Evolutionary conservation across 306 rosid species (phyloP).

Genomic region (Ceratonia siliqua): DNA sequence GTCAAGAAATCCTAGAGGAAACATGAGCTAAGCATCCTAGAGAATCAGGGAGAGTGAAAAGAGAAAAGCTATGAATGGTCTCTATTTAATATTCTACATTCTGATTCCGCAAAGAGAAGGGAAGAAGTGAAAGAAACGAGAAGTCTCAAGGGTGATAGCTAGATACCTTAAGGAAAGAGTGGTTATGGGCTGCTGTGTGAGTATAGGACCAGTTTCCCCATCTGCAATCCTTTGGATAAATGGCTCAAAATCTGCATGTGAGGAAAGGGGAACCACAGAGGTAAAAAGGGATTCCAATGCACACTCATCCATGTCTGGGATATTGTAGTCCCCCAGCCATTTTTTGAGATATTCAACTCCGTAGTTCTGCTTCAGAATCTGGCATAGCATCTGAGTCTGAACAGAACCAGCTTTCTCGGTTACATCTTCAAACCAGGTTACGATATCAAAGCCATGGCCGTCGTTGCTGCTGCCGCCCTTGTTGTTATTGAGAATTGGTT

Average conservation of each 20-base stretch:
- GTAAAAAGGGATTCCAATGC: conserved; percentile 63
- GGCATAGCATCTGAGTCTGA: conserved; percentile 57
- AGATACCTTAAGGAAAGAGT: conserved; percentile 67
- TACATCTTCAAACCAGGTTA: conserved; percentile 61
- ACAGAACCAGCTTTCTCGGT: conserved; percentile 45
- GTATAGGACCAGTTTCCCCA: conserved; percentile 58
- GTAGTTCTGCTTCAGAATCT: conserved; percentile 56
- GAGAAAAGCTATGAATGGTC: conserved; percentile 1
- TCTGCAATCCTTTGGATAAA: conserved; percentile 64
- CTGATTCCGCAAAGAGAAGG: conserved; percentile 33
- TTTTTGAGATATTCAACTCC: conserved; percentile 59
- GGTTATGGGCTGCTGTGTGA: conserved; percentile 61
- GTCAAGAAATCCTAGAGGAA: background rate
- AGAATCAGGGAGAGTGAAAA: background rate
- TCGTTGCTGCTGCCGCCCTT: conserved; percentile 13
- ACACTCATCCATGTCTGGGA: conserved; percentile 49
- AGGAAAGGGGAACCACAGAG: conserved; percentile 57
- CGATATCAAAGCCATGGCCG: conserved; percentile 35
- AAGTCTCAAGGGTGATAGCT: background rate
- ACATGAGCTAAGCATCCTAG: background rate
- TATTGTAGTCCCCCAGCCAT: conserved; percentile 53
- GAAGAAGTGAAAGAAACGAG: background rate
- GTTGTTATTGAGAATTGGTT: conserved; percentile 15
- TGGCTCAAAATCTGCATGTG: conserved; percentile 74
- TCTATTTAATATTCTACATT: background rate